Percentiles rank a stretch among this genome's conserved stretches.
Conservation (phyloP, 257 asterid species). For the Solanum gracilifrons region DNA sequence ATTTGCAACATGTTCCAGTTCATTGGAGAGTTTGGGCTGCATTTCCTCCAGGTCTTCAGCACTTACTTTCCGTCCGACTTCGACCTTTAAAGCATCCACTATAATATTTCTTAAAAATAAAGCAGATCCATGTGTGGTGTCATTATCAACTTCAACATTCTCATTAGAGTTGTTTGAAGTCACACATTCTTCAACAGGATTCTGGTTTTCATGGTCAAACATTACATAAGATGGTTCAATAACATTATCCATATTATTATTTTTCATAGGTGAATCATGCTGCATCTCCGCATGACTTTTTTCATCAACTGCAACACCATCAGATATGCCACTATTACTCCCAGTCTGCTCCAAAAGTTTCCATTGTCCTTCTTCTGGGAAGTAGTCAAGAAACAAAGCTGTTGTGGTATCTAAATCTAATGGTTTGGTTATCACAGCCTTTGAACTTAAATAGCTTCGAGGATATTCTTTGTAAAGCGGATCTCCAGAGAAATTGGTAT, state of each 20-base stretch:
- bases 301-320: slow-evolving; percentile 9
- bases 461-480: slow-evolving; percentile 48
- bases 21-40: slow-evolving; percentile 52
- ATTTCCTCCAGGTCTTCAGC: slow-evolving; percentile 41
- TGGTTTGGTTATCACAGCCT: slow-evolving; percentile 25
- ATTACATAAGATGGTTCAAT: slow-evolving; percentile 64
- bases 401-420: slow-evolving; percentile 29
- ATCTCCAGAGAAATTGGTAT: slow-evolving; percentile 25
- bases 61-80: slow-evolving; percentile 63
- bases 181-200: slow-evolving; percentile 24
- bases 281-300: slow-evolving; percentile 5
- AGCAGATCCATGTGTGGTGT: slow-evolving; percentile 12
- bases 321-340: slow-evolving; percentile 13
- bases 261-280: slow-evolving; percentile 1
- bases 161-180: slow-evolving; percentile 8
- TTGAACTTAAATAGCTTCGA: slow-evolving; percentile 28
- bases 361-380: slow-evolving; percentile 74
- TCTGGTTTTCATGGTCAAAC: slow-evolving; percentile 37
- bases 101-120: slow-evolving; percentile 39
- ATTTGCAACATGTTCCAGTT: slow-evolving; percentile 61
- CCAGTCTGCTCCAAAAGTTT: slow-evolving; percentile 48
- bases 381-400: slow-evolving; percentile 46
- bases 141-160: slow-evolving; percentile 19
- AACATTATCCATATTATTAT: slow-evolving; percentile 18
- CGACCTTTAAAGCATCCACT: slow-evolving; percentile 53